Percentiles rank a stretch among this genome's conserved stretches.
phyloP scores from a whole-genome alignment of 225 moss, liverwort and hornwort species.

The Bryoerythrophyllum caledonicum region DNA sequence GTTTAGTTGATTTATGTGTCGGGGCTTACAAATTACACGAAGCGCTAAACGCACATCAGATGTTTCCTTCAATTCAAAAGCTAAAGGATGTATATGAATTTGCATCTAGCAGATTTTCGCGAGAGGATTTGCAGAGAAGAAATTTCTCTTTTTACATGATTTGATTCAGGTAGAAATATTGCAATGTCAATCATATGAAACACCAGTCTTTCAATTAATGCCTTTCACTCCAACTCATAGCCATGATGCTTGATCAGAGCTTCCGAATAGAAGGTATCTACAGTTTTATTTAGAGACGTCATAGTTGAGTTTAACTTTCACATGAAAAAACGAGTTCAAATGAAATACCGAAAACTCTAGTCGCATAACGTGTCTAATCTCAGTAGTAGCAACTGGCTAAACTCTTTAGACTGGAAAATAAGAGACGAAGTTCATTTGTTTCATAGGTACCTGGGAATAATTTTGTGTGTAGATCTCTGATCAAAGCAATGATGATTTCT shows the following conservation, averaged over 20 bases:
- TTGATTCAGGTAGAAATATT: constrained; percentile 66
- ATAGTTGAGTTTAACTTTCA: neutral
- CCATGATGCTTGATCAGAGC: neutral
- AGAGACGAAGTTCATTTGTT: constrained; percentile 5
- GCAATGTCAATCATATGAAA: neutral
- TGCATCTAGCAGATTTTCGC: constrained; percentile 65
- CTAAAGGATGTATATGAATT: neutral
- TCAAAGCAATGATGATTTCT: neutral
- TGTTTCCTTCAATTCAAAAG: constrained; percentile 11
- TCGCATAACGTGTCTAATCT: constrained; percentile 1
- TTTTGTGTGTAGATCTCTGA: neutral
- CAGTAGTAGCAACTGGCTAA: constrained; percentile 9
- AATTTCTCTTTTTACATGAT: constrained; percentile 81
- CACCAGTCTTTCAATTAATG: neutral
- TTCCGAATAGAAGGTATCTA: neutral
- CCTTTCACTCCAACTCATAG: neutral
- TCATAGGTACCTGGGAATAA: neutral
- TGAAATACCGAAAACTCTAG: neutral
- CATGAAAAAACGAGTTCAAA: neutral
- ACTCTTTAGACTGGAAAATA: neutral
- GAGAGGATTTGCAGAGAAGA: constrained; percentile 80
- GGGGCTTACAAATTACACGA: neutral
- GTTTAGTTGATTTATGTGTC: neutral
- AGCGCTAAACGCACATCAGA: neutral
- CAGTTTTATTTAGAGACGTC: neutral